Conservation (phyloP, 371 early-diverging fungal genomes). For the Lichtheimia corymbifera region DNA sequence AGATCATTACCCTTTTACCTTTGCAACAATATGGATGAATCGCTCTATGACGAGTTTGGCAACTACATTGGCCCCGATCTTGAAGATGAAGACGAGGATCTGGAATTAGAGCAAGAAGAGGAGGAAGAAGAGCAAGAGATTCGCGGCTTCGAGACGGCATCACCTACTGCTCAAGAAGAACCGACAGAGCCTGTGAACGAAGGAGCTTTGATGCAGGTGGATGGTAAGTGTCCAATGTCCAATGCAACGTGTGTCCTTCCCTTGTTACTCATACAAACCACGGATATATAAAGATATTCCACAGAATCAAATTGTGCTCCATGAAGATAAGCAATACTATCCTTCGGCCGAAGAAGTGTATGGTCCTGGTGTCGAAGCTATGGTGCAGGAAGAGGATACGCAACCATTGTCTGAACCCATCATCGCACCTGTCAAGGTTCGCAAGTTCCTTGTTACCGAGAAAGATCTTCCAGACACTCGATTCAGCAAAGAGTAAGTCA, state of each 20-base stretch:
- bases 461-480: slow-evolving; percentile 81
- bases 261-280: background rate
- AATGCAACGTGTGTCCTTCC: background rate
- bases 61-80: slow-evolving; percentile 98
- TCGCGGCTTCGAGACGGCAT: slow-evolving; percentile 14
- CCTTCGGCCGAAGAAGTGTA: slow-evolving; percentile 97
- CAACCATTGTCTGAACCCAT: slow-evolving; percentile 96
- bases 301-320: slow-evolving; percentile 84
- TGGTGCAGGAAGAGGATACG: slow-evolving; percentile 98
- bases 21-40: slow-evolving; percentile 68
- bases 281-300: slow-evolving; percentile 53
- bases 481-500: slow-evolving; percentile 82
- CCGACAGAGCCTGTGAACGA: slow-evolving; percentile 16
- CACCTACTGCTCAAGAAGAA: slow-evolving; percentile 10
- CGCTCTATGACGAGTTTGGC: slow-evolving; percentile 95
- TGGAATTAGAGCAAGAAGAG: slow-evolving; percentile 40
- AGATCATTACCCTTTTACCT: background rate
- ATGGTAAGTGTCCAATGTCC: slow-evolving; percentile 29
- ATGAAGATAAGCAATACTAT: slow-evolving; percentile 98
- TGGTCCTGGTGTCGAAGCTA: slow-evolving; percentile 91
- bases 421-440: slow-evolving; percentile 85
- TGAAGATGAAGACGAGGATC: slow-evolving; percentile 62
- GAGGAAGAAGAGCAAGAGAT: slow-evolving; percentile 39
- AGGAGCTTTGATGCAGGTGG: slow-evolving; percentile 41
- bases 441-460: slow-evolving; percentile 85